Evolutionary conservation across 1,284 basidiomycete genomes (phyloP).

Genomic region (Irpex sp.): DNA sequence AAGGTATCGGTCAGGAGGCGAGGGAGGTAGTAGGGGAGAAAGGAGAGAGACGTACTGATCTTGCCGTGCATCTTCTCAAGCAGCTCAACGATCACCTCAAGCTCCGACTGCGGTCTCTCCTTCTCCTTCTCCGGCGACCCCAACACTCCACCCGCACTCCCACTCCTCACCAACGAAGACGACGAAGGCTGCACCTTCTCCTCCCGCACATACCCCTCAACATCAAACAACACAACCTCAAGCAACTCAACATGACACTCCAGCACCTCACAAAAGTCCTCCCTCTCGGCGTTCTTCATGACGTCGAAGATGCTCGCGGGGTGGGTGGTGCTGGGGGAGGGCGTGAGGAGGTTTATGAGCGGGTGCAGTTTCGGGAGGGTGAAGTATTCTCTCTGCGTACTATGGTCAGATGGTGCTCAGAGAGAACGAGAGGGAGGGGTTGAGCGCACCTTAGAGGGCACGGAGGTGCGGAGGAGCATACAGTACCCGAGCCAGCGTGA

Average conservation of each 20-base stretch:
- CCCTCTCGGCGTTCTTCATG: conserved; percentile 31
- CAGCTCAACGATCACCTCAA: conserved; percentile 41
- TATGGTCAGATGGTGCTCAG: not conserved
- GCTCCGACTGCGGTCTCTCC: conserved; percentile 25
- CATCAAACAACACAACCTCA: conserved; percentile 47
- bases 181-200: conserved; percentile 27
- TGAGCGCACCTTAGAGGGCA: conserved; percentile 11
- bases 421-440: not conserved
- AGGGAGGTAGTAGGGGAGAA: not conserved
- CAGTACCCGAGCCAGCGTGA: conserved; percentile 46
- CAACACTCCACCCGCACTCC: too few species aligned
- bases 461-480: conserved; percentile 17
- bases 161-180: too few species aligned
- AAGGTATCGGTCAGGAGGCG: not conserved
- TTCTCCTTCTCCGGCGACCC: conserved; percentile 30
- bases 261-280: conserved; percentile 60
- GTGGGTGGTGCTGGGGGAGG: conserved; percentile 18
- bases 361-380: conserved; percentile 18
- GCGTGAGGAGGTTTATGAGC: conserved; percentile 30
- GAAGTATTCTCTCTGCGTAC: conserved; percentile 2
- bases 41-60: conserved; percentile 46
- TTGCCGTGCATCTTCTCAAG: conserved; percentile 52
- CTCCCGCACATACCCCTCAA: conserved; percentile 48
- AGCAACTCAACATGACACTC: conserved; percentile 49
- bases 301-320: conserved; percentile 36